phyloP scores from a whole-genome alignment of 116 monocot genomes.

The Phalaenopsis hybrid region DNA sequence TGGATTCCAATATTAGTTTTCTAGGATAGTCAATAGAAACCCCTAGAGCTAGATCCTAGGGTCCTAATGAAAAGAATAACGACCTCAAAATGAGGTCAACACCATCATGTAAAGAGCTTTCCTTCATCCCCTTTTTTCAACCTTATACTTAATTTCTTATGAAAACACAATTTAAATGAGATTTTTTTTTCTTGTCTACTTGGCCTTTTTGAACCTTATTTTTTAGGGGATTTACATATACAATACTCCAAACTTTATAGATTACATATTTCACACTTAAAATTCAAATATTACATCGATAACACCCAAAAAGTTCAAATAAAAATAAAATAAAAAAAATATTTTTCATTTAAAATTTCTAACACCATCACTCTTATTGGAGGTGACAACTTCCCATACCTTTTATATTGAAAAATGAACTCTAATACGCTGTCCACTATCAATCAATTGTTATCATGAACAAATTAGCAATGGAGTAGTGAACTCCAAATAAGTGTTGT shows the following conservation, averaged over 20 bases:
- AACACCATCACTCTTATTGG: not conserved
- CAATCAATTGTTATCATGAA: too few species aligned
- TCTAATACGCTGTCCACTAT: too few species aligned
- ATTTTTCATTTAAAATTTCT: not conserved
- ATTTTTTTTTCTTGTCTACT: not conserved
- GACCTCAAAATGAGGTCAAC: too few species aligned
- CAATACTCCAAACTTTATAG: too few species aligned
- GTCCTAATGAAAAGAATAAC: too few species aligned
- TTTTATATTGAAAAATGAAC: too few species aligned
- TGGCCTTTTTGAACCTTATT: not conserved
- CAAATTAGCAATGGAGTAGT: too few species aligned
- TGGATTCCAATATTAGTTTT: too few species aligned
- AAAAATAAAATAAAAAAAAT: not conserved
- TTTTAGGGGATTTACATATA: not conserved
- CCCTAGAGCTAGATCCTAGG: too few species aligned
- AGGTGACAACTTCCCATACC: not conserved
- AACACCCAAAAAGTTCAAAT: not conserved
- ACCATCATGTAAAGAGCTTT: not conserved
- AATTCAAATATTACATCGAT: not conserved
- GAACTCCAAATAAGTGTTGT: too few species aligned
- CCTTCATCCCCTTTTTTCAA: not conserved
- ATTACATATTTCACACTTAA: not conserved
- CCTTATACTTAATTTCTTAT: not conserved
- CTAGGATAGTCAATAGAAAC: too few species aligned
- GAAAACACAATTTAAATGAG: not conserved